Base-by-base conservation (phyloP, 345 rosid genomes). In the Acer saccharum region DNA sequence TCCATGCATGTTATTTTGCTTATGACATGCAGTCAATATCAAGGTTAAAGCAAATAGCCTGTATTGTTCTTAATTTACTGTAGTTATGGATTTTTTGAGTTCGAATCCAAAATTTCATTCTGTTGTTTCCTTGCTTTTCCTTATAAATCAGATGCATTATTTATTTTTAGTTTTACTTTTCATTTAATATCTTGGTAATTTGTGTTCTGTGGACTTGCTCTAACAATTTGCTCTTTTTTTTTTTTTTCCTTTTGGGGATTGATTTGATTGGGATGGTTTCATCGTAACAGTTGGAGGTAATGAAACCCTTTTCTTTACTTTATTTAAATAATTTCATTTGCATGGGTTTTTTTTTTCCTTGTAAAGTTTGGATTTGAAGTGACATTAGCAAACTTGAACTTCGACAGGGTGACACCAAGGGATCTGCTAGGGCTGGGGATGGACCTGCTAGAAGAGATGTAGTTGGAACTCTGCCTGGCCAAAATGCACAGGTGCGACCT, bases 221-320 rank as follows among this genome's bases (percentile, higher is more conserved):
- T 79, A 32, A 83, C 72, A 13, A 43, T 29, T 48, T 71, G n/a
- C 39, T 48, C 66, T 52, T 76, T 67, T 54, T 20, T n/a, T 20
- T n/a, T 50, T 65, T 71, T 27, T 29, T 4, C 41, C 14, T 55
- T 72, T 23, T 48, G 46, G 76, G 50, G 61, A 2, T 13, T 54
- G 52, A 69, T 58, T 27, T 65, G 16, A 21, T 65, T 80, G 81
- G 81, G 55, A 74, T 77, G 69, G 70, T 78, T 81, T 66, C 65
- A 39, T 74, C 69, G 76, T 52, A 71, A 63, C 85, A 92, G 97
- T 79, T 92, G 87, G 97, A 92, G 97, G 97, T 92, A 86, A 86
- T 58, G 73, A 62, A 54, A 74, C 71, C 46, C 50, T 78, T 62
- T 32, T 43, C 18, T 29, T n/a, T 16, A 64, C 2, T 58, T 43